Evolutionary conservation across 441 rosid genomes (phyloP).

Genomic region (Erodium texanum): DNA sequence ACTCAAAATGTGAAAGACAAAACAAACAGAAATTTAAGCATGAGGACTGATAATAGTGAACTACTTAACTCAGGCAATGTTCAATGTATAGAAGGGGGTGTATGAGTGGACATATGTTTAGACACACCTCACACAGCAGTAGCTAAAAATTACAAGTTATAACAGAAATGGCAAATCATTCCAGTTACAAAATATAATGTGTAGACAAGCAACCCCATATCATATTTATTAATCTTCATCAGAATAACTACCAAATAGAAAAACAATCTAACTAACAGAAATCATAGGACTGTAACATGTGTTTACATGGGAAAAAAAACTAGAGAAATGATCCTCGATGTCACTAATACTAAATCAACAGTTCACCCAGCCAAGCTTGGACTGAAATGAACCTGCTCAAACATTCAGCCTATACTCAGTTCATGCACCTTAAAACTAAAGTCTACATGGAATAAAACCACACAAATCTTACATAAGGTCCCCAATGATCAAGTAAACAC

Average conservation of each 20-base stretch:
- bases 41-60: not conserved
- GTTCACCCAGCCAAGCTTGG: not conserved
- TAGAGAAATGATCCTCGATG: not conserved
- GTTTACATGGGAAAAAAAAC: not conserved
- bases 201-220: not conserved
- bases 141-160: not conserved
- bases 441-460: not conserved
- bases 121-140: not conserved
- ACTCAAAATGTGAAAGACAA: slow-evolving; percentile 8
- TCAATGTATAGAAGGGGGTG: not conserved
- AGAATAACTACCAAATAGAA: not conserved
- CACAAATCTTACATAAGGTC: not conserved
- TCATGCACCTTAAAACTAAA: not conserved
- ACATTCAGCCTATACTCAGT: not conserved
- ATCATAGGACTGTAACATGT: not conserved
- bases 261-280: not conserved
- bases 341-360: not conserved
- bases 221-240: not conserved
- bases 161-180: not conserved
- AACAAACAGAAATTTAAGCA: not conserved
- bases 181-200: not conserved
- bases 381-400: not conserved
- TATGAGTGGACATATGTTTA: not conserved
- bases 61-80: not conserved
- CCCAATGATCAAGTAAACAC: slow-evolving; percentile 9